A percentile compares a stretch with the other conserved stretches of the same genome.
phyloP scores from a whole-genome alignment of 176 grass and related monocot genomes.

The Poa annua region DNA sequence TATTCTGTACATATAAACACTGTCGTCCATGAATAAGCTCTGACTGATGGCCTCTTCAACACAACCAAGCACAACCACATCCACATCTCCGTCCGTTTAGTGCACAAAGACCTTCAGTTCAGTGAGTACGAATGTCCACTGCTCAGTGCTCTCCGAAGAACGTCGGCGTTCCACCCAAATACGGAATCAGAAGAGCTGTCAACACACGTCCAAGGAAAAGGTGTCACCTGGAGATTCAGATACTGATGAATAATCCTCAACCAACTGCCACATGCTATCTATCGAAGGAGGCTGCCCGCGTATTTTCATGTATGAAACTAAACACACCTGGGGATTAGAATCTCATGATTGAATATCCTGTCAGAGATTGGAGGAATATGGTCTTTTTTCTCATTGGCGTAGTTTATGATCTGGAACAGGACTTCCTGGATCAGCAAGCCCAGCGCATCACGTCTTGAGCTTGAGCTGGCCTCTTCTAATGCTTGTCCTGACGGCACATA shows the following conservation, averaged over 20 bases:
- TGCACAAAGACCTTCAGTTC: slow-evolving; percentile 4
- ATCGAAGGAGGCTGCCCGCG: not conserved
- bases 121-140: slow-evolving; percentile 66
- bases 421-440: slow-evolving; percentile 67
- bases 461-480: slow-evolving; percentile 71
- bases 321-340: slow-evolving; percentile 79
- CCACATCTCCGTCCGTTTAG: not conserved
- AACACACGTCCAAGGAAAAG: slow-evolving; percentile 75
- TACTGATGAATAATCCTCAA: slow-evolving; percentile 47
- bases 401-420: slow-evolving; percentile 89
- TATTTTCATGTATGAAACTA: not conserved
- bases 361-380: slow-evolving; percentile 81
- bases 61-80: not conserved
- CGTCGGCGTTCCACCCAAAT: slow-evolving; percentile 69
- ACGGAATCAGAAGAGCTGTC: slow-evolving; percentile 76
- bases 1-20: slow-evolving; percentile 10
- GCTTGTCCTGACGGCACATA: slow-evolving; percentile 56
- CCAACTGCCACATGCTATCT: not conserved
- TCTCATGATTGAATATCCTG: slow-evolving; percentile 90
- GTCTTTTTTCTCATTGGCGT: slow-evolving; percentile 92
- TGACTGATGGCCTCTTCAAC: not conserved
- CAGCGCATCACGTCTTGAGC: slow-evolving; percentile 64
- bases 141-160: slow-evolving; percentile 67
- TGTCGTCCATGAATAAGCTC: not conserved
- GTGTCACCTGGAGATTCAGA: slow-evolving; percentile 83